Conservation (phyloP, 495 filamentous ascomycete genomes). For the Neurospora sp. region DNA sequence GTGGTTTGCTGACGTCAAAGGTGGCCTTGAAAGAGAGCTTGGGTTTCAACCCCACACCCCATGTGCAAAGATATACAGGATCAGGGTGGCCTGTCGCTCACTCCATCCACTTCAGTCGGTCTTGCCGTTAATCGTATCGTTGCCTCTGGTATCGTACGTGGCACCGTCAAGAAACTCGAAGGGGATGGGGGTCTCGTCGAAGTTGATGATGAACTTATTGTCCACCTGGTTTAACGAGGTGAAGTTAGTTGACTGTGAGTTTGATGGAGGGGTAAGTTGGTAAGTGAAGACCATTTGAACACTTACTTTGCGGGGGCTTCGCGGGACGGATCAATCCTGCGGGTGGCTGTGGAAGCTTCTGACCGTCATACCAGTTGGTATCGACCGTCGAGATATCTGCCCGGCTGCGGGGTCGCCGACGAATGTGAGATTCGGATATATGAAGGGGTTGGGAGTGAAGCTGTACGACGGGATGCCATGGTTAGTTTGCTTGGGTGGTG, state of each 20-base stretch:
- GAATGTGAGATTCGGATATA: not conserved
- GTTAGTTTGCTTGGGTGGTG: not conserved
- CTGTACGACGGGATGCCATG: not conserved
- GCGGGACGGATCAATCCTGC: not conserved
- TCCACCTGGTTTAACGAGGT: fast-evolving
- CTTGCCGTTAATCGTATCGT: not conserved
- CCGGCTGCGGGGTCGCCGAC: not conserved
- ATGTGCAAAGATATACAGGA: not conserved
- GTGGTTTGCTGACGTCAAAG: not conserved
- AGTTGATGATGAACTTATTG: not conserved
- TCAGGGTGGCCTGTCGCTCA: not conserved
- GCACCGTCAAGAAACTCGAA: not conserved
- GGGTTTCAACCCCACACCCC: not conserved
- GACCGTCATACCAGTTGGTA: not conserved
- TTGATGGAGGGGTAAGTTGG: not conserved
- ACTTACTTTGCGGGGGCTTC: not conserved
- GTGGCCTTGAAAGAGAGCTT: not conserved
- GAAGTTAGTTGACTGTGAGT: not conserved
- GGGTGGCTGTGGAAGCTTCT: not conserved
- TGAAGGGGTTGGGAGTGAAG: not conserved
- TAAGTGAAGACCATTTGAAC: not conserved
- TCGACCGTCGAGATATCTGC: not conserved
- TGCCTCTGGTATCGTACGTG: not conserved
- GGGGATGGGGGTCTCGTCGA: not conserved
- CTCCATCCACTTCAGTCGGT: not conserved